A percentile compares a stretch with the other conserved stretches of the same genome.
phyloP scores from a whole-genome alignment of 2,329 filamentous ascomycete genomes.

The Parastagonospora nodorum region DNA sequence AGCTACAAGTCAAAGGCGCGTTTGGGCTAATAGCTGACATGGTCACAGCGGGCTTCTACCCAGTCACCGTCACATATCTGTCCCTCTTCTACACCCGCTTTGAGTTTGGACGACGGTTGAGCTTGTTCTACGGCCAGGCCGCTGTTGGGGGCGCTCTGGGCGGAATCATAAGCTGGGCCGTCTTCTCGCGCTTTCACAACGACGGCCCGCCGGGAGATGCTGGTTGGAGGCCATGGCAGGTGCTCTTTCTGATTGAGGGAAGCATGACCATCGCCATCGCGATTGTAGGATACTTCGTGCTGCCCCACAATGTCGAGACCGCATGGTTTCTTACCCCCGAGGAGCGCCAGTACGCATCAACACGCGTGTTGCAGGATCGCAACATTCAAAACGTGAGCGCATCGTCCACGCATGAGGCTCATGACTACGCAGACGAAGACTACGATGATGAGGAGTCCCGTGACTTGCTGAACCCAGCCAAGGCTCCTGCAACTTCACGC shows the following conservation, averaged over 20 bases:
- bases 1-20: conserved; percentile 3
- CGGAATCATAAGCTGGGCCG: conserved; percentile 58
- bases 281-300: conserved; percentile 55
- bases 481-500: conserved; percentile 16
- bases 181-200: conserved; percentile 52
- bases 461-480: conserved; percentile 30
- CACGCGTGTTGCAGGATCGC: conserved; percentile 51
- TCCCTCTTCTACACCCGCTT: conserved; percentile 63
- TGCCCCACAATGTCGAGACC: conserved; percentile 55
- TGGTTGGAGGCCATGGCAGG: conserved; percentile 56
- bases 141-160: conserved; percentile 62
- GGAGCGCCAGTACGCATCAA: conserved; percentile 54
- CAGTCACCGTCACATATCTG: conserved; percentile 63
- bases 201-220: conserved; percentile 12
- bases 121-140: conserved; percentile 62
- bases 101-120: conserved; percentile 60
- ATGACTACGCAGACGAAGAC: conserved; percentile 19
- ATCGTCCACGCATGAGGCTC: conserved; percentile 13
- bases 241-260: conserved; percentile 58
- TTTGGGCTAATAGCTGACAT: conserved; percentile 13
- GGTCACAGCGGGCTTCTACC: conserved; percentile 60
- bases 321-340: conserved; percentile 58
- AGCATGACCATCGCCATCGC: conserved; percentile 53
- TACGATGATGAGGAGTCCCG: conserved; percentile 37
- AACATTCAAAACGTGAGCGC: conserved; percentile 26